Evolutionary conservation across 371 early-diverging fungal genomes (phyloP), one percentile per base, ranked within the genome.

Genomic region (Amoeboaphelidium protococcarum): DNA sequence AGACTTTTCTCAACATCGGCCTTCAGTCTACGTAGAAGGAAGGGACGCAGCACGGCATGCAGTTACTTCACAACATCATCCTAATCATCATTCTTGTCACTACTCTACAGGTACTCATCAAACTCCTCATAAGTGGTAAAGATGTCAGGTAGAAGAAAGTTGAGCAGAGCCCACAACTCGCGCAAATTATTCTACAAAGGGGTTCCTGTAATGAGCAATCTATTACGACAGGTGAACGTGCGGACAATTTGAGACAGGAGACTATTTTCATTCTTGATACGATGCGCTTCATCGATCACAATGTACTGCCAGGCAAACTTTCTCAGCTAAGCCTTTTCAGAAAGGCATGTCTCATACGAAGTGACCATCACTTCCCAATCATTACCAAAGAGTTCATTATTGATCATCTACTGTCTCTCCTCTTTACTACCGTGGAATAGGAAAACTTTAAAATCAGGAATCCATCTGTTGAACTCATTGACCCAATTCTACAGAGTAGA

Each of bases 271-370:
- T 99, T 98, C 65, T 99, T 99, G 64, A 99, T 83, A 48, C 98
- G 78, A 57, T 99, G 99, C 0, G 96, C 98, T 64, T 99, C 99
- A 61, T 99, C 99, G 51, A 99, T 82, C 44, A 98, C 76, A 44
- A 91, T 73, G 52, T 89, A 88, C 51, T 82, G 71, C 86, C 90
- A 99, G 23, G 76, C 63, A 45, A 95, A 67, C 55, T 83, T 82
- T 49, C 74, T 73, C 45, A 98, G 68, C 42, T 74, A 71, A 1
- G 78, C 54, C 59, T 85, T 82, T 55, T 91, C 92, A 42, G 80
- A 62, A 49, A 97, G 66, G 54, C 86, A 87, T 61, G 90, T 91
- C 60, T 99, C 98, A 56, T 94, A 98, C 0, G 96, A 90, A 1
- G 99, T 97, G 31, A 99, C 78, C 63, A 90, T 82, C 26, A 94